A percentile compares a stretch with the other conserved stretches of the same genome.
phyloP scores from a whole-genome alignment of 441 rosid species.

The Macaranga tanarius region DNA sequence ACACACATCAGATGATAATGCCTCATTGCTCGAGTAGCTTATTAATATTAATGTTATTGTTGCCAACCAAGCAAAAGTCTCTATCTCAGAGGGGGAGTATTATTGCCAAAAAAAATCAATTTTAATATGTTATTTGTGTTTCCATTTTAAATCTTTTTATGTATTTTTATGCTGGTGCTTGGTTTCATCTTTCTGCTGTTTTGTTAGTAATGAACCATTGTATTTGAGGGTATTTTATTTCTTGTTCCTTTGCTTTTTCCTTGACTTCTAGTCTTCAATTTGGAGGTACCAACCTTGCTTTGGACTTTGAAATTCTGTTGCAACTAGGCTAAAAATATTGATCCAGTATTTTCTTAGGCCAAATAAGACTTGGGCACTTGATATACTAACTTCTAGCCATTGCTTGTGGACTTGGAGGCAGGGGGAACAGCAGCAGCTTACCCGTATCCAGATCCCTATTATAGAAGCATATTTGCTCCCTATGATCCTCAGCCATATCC shows the following conservation, averaged over 20 bases:
- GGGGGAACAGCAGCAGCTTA: slow-evolving; percentile 65
- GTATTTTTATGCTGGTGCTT: neutral
- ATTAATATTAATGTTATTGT: neutral
- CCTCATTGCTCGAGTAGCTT: neutral
- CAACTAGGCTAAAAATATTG: slow-evolving; percentile 6
- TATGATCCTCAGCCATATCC: slow-evolving; percentile 70
- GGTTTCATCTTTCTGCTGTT: slow-evolving; percentile 12
- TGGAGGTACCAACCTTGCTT: neutral
- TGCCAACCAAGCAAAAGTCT: neutral
- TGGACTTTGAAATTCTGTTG: slow-evolving; percentile 1
- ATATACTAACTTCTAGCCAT: slow-evolving; percentile 22
- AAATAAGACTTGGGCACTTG: slow-evolving; percentile 10
- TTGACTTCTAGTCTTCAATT: neutral
- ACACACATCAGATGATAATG: neutral
- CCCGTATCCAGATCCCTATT: slow-evolving; percentile 92
- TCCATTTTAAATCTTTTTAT: neutral
- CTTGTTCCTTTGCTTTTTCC: neutral
- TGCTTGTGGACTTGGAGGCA: slow-evolving; percentile 50
- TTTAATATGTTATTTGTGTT: neutral
- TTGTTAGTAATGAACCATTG: neutral
- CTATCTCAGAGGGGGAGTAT: neutral
- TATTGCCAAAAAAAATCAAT: neutral
- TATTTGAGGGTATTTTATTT: neutral
- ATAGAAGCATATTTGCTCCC: slow-evolving; percentile 89
- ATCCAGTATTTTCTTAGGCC: neutral